Percentiles rank a stretch among this genome's conserved stretches.
Conservation (phyloP, 805 yeast species). For the Yarrowia divulgata region DNA sequence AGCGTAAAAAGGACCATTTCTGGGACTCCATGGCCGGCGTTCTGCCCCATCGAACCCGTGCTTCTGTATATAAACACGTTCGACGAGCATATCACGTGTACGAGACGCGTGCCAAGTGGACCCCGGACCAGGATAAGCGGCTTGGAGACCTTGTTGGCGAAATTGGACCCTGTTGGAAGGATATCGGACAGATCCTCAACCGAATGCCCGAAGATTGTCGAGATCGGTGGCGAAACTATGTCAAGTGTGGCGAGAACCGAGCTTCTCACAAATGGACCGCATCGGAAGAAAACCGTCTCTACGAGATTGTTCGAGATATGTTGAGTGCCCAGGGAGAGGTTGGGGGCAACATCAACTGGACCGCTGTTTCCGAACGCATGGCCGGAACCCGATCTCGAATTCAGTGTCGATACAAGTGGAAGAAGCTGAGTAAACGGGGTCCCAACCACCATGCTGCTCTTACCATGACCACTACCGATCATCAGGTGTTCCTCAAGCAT, state of each 20-base stretch:
- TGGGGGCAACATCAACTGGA: constrained; percentile 75
- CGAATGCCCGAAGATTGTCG: constrained; percentile 98
- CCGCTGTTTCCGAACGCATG: constrained; percentile 87
- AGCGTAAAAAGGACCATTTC: constrained; percentile 83
- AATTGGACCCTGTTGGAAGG: constrained; percentile 86
- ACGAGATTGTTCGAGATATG: constrained; percentile 61
- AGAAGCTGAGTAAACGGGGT: constrained; percentile 73
- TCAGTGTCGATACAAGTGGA: constrained; percentile 96
- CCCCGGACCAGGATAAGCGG: constrained; percentile 75
- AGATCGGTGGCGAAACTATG: constrained; percentile 94
- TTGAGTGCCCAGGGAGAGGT: constrained; percentile 50
- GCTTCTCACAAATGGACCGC: constrained; percentile 79
- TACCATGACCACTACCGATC: constrained; percentile 57
- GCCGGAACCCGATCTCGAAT: constrained; percentile 87
- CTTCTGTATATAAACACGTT: constrained; percentile 91
- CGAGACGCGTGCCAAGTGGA: constrained; percentile 90
- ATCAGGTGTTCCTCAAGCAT: constrained; percentile 58
- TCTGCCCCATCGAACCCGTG: constrained; percentile 83
- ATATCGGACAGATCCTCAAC: constrained; percentile 77
- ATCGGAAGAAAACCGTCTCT: constrained; percentile 71
- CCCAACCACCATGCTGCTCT: constrained; percentile 54
- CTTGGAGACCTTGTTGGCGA: constrained; percentile 68
- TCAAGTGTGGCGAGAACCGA: constrained; percentile 85
- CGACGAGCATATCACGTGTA: constrained; percentile 88
- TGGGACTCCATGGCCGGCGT: constrained; percentile 86